Evolutionary conservation across 2,329 filamentous ascomycete genomes (phyloP).

Genomic region (Tolypocladium tundrense): DNA sequence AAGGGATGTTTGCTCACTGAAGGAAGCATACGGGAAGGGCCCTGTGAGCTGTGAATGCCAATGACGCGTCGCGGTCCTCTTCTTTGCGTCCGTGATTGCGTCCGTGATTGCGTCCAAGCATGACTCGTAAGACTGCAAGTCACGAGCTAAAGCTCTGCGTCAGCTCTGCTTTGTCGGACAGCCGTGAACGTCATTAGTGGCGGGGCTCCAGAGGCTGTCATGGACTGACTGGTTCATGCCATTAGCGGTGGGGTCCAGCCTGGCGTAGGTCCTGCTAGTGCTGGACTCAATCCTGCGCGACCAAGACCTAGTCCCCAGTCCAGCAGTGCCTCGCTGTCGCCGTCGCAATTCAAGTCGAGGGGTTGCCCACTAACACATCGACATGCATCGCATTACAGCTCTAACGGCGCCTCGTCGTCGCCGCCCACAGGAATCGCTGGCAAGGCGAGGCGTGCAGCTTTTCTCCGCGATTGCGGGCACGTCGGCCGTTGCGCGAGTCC

Average conservation of each 20-base stretch:
- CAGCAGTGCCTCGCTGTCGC: background rate
- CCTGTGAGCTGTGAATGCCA: too few species aligned
- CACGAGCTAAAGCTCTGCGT: background rate
- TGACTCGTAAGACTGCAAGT: background rate
- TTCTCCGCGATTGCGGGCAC: slow-evolving; percentile 5
- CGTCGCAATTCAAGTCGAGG: background rate
- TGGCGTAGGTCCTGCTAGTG: background rate
- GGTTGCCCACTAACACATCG: background rate
- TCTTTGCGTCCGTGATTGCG: too few species aligned
- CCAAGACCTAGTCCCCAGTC: background rate
- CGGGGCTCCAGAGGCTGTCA: background rate
- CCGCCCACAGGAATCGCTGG: background rate
- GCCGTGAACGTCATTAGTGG: background rate
- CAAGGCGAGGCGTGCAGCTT: background rate
- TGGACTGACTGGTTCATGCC: background rate
- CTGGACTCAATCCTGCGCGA: background rate
- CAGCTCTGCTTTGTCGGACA: background rate
- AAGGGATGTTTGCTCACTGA: background rate
- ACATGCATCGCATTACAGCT: background rate
- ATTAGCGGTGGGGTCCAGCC: background rate
- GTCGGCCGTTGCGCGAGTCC: background rate
- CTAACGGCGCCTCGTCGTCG: background rate
- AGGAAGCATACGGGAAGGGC: background rate
- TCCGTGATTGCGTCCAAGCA: background rate
- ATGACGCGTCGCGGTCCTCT: background rate